A percentile compares a stretch with the other conserved stretches of the same genome.
Evolutionary conservation across 768 basidiomycete genomes (phyloP).

Genomic region (Myochromella boudieri): DNA sequence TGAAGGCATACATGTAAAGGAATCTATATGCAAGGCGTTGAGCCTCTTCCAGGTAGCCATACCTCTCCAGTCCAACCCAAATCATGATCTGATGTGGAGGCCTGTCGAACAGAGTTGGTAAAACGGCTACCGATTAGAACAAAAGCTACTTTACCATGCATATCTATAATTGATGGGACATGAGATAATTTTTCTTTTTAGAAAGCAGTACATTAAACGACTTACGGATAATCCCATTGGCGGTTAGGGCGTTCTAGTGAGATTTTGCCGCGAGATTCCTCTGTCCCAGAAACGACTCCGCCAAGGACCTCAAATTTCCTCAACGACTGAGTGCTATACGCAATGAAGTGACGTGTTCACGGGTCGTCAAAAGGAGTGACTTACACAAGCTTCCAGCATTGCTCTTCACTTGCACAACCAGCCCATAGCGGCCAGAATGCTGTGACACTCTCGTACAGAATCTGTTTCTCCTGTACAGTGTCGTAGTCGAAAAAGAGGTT

Average conservation of each 20-base stretch:
- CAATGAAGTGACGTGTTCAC: neutral
- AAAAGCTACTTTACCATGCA: conserved; percentile 48
- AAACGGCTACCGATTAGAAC: neutral
- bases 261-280: conserved; percentile 93
- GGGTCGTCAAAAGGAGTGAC: conserved; percentile 30
- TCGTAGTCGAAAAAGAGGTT: conserved; percentile 96
- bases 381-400: conserved; percentile 91
- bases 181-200: conserved; percentile 17
- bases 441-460: conserved; percentile 95
- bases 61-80: conserved; percentile 96
- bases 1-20: conserved; percentile 81
- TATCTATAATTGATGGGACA: conserved; percentile 42
- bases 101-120: conserved; percentile 37
- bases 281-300: conserved; percentile 93
- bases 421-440: conserved; percentile 97
- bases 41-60: conserved; percentile 92
- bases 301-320: conserved; percentile 97
- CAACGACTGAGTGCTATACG: conserved; percentile 71
- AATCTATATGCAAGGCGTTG: conserved; percentile 93
- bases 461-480: conserved; percentile 87
- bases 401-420: conserved; percentile 94
- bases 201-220: conserved; percentile 20
- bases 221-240: conserved; percentile 97
- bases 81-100: conserved; percentile 99
- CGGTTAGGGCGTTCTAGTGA: conserved; percentile 96